phyloP scores from a whole-genome alignment of 2,329 filamentous ascomycete genomes.

The Davidsoniella virescens region DNA sequence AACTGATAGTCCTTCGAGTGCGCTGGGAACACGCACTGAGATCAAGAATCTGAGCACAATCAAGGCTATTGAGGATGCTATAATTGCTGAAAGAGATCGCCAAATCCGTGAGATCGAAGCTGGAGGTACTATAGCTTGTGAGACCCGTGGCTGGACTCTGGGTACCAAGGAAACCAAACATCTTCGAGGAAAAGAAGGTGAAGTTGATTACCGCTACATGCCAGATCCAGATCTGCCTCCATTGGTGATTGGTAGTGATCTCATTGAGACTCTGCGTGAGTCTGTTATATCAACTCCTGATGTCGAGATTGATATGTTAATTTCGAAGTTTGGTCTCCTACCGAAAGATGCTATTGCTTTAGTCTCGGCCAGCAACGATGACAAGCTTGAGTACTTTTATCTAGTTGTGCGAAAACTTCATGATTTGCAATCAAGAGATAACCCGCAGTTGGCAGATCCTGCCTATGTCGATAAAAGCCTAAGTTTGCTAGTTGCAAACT shows the following conservation, averaged over 20 bases:
- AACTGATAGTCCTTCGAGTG: slow-evolving; percentile 21
- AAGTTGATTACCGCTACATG: slow-evolving; percentile 98
- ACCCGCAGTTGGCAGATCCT: slow-evolving; percentile 15
- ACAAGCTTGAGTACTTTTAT: slow-evolving; percentile 68
- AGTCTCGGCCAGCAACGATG: slow-evolving; percentile 59
- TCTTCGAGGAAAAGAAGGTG: slow-evolving; percentile 83
- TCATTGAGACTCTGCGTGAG: slow-evolving; percentile 46
- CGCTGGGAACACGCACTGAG: slow-evolving; percentile 74
- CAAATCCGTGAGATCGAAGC: slow-evolving; percentile 68
- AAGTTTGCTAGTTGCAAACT: slow-evolving; percentile 39
- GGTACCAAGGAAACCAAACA: slow-evolving; percentile 67
- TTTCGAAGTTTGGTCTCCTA: slow-evolving; percentile 49
- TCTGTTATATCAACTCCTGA: slow-evolving; percentile 61
- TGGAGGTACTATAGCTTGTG: slow-evolving; percentile 60
- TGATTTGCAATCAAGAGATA: slow-evolving; percentile 14
- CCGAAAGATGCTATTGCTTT: slow-evolving; percentile 73
- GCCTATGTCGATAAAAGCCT: slow-evolving; percentile 21
- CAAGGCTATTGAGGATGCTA: slow-evolving; percentile 87
- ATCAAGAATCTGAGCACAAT: slow-evolving; percentile 96
- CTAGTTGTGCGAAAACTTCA: slow-evolving; percentile 39
- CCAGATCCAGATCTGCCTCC: slow-evolving; percentile 83
- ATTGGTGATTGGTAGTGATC: slow-evolving; percentile 53
- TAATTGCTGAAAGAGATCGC: slow-evolving; percentile 75
- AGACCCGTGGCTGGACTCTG: slow-evolving; percentile 86
- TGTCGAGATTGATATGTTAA: slow-evolving; percentile 45